Conservation (phyloP, 129 eudicot genomes). For the Centaurea solstitialis region DNA sequence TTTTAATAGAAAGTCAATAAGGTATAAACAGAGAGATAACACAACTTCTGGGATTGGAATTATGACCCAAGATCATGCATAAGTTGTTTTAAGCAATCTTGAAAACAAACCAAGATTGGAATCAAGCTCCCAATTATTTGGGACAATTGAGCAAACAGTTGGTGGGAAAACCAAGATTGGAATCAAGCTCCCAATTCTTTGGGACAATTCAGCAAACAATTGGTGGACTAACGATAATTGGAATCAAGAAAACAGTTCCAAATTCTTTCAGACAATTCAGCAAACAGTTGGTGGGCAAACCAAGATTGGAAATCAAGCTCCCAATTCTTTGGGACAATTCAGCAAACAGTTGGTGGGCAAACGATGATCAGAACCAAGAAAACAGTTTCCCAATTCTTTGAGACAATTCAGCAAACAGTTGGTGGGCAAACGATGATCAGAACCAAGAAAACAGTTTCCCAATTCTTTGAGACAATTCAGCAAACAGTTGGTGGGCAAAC, state of each 20-base stretch:
- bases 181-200: constrained; percentile 5
- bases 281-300: constrained; percentile 29
- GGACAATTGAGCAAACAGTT: constrained; percentile 29
- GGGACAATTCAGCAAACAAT: constrained; percentile 26
- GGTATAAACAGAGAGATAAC: background rate
- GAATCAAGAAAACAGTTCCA: background rate
- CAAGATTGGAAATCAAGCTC: background rate
- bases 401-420: constrained; percentile 30
- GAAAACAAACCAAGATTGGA: background rate
- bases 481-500: constrained; percentile 23
- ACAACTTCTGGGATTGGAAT: background rate
- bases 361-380: background rate
- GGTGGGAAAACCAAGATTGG: background rate
- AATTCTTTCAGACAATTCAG: constrained; percentile 23
- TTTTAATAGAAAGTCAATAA: background rate
- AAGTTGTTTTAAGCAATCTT: background rate
- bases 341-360: constrained; percentile 20
- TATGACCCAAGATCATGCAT: constrained; percentile 15
- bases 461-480: constrained; percentile 19
- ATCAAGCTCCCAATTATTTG: constrained; percentile 3
- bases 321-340: constrained; percentile 18
- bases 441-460: background rate
- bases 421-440: background rate
- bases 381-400: constrained; percentile 7
- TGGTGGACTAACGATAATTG: constrained; percentile 3